These are phyloP conservation scores for Mycena kentingensis DNA, from an alignment of 768 basidiomycete genomes.

Conservation along the genomic window DNA sequence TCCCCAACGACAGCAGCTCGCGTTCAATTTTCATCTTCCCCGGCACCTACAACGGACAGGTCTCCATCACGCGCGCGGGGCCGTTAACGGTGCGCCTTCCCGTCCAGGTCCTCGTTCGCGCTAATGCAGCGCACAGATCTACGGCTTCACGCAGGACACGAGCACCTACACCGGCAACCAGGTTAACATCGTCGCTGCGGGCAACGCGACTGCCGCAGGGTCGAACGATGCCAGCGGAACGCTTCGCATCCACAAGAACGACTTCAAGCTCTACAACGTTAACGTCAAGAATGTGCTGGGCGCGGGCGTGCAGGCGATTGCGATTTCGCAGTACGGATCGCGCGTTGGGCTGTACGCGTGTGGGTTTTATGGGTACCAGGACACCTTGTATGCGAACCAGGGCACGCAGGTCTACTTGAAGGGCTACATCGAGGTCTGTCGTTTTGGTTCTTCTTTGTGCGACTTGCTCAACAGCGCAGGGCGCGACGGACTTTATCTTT, in stretches of 20 bases:
- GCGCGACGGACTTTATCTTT: conserved; percentile 54
- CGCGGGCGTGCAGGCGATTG: conserved; percentile 47
- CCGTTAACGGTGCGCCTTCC: conserved; percentile 40
- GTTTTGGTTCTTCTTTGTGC: not conserved
- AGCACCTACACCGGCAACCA: conserved; percentile 41
- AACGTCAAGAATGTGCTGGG: conserved; percentile 52
- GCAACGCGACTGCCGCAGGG: conserved; percentile 38
- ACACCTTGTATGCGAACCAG: conserved; percentile 46
- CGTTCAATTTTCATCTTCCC: conserved; percentile 50
- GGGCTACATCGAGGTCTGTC: conserved; percentile 47
- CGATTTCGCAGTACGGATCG: conserved; percentile 51
- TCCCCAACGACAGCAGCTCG: conserved; percentile 42
- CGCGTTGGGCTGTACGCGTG: conserved; percentile 48
- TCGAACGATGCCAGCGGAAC: conserved; percentile 53
- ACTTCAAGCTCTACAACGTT: conserved; percentile 53
- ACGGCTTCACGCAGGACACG: conserved; percentile 46
- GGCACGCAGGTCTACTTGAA: conserved; percentile 52
- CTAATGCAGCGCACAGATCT: conserved; percentile 39
- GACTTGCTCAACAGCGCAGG: conserved; percentile 30
- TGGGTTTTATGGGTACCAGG: conserved; percentile 50
- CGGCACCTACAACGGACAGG: conserved; percentile 47
- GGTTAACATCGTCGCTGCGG: conserved; percentile 41
- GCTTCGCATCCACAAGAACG: conserved; percentile 48
- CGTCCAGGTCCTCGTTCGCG: not conserved
- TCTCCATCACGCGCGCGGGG: conserved; percentile 47